Conservation (phyloP, 306 rosid genomes). For the Carpinus viminea region DNA sequence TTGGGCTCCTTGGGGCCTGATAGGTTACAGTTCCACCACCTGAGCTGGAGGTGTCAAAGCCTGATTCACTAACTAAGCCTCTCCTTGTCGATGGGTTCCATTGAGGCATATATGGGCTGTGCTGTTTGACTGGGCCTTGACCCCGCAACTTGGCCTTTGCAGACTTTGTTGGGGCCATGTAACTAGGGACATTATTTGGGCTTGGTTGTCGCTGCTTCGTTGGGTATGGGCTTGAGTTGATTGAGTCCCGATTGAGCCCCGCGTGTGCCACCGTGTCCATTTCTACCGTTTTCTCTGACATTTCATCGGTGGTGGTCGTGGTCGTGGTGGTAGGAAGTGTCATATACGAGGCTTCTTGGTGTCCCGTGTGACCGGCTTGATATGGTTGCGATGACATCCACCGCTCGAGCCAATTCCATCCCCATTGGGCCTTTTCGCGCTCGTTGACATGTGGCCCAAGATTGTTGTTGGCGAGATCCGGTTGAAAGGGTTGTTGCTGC, state of each 20-base stretch:
- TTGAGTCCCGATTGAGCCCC: conserved; percentile 30
- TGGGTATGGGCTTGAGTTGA: conserved; percentile 34
- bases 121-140: conserved; percentile 46
- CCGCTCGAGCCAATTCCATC: conserved; percentile 86
- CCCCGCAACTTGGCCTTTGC: conserved; percentile 79
- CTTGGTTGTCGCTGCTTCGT: conserved; percentile 29
- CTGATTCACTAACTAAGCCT: conserved; percentile 28
- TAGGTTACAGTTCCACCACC: conserved; percentile 47
- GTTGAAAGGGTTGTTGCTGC: conserved; percentile 37
- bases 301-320: conserved; percentile 33
- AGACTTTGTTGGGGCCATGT: conserved; percentile 90
- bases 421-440: conserved; percentile 57
- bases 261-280: conserved; percentile 50
- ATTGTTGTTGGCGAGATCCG: conserved; percentile 32
- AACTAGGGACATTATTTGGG: conserved; percentile 55
- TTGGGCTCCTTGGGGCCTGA: conserved; percentile 53
- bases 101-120: conserved; percentile 42
- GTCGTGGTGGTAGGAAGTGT: conserved; percentile 40
- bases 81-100: conserved; percentile 62
- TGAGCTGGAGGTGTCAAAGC: conserved; percentile 57
- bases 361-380: conserved; percentile 30
- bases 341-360: conserved; percentile 40
- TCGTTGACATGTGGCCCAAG: conserved; percentile 31
- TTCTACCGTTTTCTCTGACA: conserved; percentile 81
- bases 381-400: conserved; percentile 77